Percentiles rank a stretch among this genome's conserved stretches.
phyloP scores from a whole-genome alignment of 2,329 filamentous ascomycete species.

The Penicillium sp. region DNA sequence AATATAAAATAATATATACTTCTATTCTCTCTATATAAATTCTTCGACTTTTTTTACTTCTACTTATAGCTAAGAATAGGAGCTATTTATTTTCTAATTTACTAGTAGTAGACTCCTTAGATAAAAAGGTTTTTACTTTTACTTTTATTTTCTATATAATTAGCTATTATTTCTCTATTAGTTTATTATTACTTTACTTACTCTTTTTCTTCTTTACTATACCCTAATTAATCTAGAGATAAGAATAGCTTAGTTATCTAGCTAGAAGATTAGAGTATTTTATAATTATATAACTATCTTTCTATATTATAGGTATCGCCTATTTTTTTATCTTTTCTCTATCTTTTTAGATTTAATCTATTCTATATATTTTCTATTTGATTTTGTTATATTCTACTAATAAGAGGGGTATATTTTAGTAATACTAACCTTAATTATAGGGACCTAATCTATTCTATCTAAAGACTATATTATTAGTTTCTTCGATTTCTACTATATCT shows the following conservation, averaged over 20 bases:
- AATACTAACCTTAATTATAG: background rate
- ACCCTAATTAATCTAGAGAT: background rate
- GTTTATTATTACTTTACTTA: background rate
- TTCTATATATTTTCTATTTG: background rate
- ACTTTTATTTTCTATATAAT: conserved; percentile 1
- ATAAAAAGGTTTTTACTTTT: background rate
- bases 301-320: background rate
- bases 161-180: background rate
- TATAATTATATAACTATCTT: background rate
- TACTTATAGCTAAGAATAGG: conserved; percentile 1
- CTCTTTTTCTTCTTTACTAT: background rate
- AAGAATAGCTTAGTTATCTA: background rate
- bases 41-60: background rate
- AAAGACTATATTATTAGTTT: background rate
- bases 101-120: background rate
- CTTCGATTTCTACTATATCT: no score
- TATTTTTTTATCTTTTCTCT: background rate
- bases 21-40: background rate
- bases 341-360: background rate
- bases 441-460: background rate
- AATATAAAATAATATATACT: background rate
- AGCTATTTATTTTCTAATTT: conserved; percentile 1
- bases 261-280: background rate
- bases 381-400: background rate
- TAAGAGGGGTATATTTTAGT: background rate